These are phyloP conservation scores for Skeletonema potamos DNA, from an alignment of 108 stramenopile genomes.

Conservation along the genomic window DNA sequence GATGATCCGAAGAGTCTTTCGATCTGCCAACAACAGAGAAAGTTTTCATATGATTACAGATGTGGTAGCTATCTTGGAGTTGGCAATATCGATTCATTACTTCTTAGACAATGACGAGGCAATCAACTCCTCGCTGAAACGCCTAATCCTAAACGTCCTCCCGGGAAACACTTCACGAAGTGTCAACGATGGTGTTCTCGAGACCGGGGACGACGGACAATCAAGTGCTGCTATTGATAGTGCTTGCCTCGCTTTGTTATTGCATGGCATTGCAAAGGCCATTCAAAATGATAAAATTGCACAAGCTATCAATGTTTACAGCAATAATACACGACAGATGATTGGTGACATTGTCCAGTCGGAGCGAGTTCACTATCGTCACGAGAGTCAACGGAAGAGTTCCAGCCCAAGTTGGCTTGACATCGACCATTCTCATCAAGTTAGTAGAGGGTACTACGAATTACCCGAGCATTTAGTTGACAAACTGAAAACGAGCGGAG, in stretches of 20 bases:
- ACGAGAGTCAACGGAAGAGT: neutral
- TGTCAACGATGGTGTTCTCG: neutral
- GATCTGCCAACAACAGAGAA: neutral
- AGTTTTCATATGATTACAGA: neutral
- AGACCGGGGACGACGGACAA: neutral
- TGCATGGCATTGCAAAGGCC: conserved; percentile 15
- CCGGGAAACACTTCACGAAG: neutral
- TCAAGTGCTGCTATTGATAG: conserved; percentile 2
- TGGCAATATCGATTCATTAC: neutral
- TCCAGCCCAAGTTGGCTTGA: neutral
- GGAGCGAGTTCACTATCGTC: neutral
- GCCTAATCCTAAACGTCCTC: neutral
- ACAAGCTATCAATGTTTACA: conserved; percentile 3
- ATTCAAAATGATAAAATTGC: neutral
- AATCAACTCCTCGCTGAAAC: neutral
- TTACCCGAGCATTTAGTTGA: neutral
- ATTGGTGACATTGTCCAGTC: conserved; percentile 8
- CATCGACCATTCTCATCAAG: neutral
- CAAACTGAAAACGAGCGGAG: neutral
- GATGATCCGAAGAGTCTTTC: neutral
- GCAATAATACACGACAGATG: neutral
- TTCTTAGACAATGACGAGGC: neutral
- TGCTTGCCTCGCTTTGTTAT: conserved; percentile 5
- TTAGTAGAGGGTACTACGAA: neutral
- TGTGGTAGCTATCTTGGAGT: neutral